Evolutionary conservation across 306 rosid species (phyloP).

Genomic region (Trifolium fragiferum): DNA sequence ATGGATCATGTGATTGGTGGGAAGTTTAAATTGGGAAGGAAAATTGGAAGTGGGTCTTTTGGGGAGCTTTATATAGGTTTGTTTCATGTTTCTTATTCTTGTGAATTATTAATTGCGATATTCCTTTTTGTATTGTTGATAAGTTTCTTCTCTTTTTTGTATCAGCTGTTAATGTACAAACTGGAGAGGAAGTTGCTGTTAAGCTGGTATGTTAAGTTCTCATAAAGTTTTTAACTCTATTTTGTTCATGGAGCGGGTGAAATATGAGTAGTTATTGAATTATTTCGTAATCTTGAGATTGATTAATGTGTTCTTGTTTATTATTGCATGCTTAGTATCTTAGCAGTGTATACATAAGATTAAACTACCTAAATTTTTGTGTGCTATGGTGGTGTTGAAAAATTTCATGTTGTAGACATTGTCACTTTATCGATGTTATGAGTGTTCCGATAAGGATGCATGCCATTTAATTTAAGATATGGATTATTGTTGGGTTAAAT

Average conservation of each 20-base stretch:
- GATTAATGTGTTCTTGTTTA: slow-evolving; percentile 9
- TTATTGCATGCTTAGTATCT: slow-evolving; percentile 18
- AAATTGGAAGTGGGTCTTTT: slow-evolving; percentile 99
- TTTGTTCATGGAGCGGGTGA: slow-evolving; percentile 27
- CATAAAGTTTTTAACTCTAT: background rate
- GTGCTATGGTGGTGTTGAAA: slow-evolving; percentile 9
- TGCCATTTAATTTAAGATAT: background rate
- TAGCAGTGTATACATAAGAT: background rate
- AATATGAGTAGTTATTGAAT: slow-evolving; percentile 34
- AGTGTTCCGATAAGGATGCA: slow-evolving; percentile 1
- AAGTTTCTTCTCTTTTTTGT: slow-evolving; percentile 38
- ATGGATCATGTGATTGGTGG: slow-evolving; percentile 97
- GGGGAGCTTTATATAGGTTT: slow-evolving; percentile 98
- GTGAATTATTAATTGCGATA: background rate
- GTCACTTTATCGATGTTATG: slow-evolving; percentile 11
- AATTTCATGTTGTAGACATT: slow-evolving; percentile 13
- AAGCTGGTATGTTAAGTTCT: slow-evolving; percentile 79
- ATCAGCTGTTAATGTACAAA: slow-evolving; percentile 88
- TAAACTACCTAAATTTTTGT: slow-evolving; percentile 20
- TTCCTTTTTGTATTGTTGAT: slow-evolving; percentile 34
- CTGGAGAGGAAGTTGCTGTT: slow-evolving; percentile 98
- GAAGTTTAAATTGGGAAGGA: slow-evolving; percentile 95
- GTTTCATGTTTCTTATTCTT: slow-evolving; percentile 27
- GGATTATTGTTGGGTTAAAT: background rate
- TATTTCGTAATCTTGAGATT: slow-evolving; percentile 16